These are phyloP conservation scores for Cercophora newfieldiana DNA, from an alignment of 495 filamentous ascomycete species.

Conservation along the genomic window DNA sequence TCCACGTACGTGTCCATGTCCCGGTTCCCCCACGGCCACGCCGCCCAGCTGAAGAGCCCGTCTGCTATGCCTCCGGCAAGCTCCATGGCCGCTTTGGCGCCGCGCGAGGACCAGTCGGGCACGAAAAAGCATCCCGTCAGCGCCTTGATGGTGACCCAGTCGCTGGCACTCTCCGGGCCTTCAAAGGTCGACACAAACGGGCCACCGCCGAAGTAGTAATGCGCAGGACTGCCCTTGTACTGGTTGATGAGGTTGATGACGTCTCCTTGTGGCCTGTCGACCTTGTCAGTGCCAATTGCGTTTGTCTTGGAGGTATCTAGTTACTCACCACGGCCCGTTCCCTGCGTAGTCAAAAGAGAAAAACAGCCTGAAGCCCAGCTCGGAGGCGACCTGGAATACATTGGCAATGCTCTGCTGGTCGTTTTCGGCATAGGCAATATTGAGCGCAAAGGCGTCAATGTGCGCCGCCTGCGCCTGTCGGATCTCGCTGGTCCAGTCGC, in stretches of 20 bases:
- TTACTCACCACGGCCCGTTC: constrained; percentile 25
- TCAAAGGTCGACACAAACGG: constrained; percentile 21
- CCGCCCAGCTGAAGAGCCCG: constrained; percentile 41
- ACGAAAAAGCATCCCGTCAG: constrained; percentile 32
- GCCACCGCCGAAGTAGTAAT: constrained; percentile 30
- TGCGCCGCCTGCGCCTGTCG: constrained; percentile 30
- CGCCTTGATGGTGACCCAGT: constrained; percentile 32
- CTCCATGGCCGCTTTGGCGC: constrained; percentile 10
- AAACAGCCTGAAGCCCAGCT: constrained; percentile 39
- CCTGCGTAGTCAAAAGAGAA: constrained; percentile 43
- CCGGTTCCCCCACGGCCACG: constrained; percentile 45
- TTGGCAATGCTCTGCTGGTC: constrained; percentile 28
- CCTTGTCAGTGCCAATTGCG: no score
- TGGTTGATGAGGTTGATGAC: constrained; percentile 31
- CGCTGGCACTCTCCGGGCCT: constrained; percentile 21
- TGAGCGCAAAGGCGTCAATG: constrained; percentile 26
- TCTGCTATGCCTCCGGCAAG: constrained; percentile 24
- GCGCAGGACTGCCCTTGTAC: constrained; percentile 30
- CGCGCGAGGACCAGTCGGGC: constrained; percentile 29
- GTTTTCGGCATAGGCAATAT: constrained; percentile 33
- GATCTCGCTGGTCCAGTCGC: constrained; percentile 37
- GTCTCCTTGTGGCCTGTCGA: no score
- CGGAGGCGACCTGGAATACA: constrained; percentile 36
- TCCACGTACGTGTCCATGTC: constrained; percentile 45
- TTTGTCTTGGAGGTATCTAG: no score